Percentiles rank a stretch among this genome's conserved stretches.
These are phyloP conservation scores for Leccinum arenicola DNA, from an alignment of 768 basidiomycete species.

Conservation along the genomic window DNA sequence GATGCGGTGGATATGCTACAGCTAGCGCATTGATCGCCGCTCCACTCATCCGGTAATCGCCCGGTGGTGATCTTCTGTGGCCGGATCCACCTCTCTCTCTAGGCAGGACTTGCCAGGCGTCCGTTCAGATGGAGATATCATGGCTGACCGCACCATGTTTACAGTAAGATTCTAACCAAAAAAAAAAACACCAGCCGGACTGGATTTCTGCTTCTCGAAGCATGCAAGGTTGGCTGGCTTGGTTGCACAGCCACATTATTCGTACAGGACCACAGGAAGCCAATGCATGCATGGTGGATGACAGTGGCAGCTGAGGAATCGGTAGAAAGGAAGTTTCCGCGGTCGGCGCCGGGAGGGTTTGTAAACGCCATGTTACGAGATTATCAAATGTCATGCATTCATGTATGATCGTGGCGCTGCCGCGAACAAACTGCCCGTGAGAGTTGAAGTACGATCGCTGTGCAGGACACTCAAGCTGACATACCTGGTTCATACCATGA, in stretches of 20 bases:
- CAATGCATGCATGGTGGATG: background rate
- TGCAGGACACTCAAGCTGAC: background rate
- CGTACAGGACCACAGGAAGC: slow-evolving; percentile 3
- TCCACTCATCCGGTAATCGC: too few species aligned
- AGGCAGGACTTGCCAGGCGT: background rate
- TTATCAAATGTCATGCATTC: background rate
- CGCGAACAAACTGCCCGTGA: background rate
- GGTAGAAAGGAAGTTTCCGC: background rate
- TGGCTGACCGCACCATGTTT: background rate
- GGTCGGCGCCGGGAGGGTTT: background rate
- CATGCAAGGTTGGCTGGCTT: background rate
- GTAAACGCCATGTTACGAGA: background rate
- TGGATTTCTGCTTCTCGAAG: background rate
- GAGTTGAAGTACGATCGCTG: background rate
- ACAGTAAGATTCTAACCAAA: background rate
- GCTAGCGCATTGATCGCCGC: too few species aligned
- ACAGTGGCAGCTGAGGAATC: background rate
- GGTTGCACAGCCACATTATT: background rate
- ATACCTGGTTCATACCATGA: background rate
- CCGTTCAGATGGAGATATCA: background rate
- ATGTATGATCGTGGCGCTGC: background rate
- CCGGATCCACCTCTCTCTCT: background rate
- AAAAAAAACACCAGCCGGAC: background rate
- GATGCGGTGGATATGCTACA: too few species aligned
- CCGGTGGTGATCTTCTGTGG: background rate